Base-by-base conservation (phyloP, 352 stramenopile genomes). In the Phytopythium cucurbitacearum region DNA sequence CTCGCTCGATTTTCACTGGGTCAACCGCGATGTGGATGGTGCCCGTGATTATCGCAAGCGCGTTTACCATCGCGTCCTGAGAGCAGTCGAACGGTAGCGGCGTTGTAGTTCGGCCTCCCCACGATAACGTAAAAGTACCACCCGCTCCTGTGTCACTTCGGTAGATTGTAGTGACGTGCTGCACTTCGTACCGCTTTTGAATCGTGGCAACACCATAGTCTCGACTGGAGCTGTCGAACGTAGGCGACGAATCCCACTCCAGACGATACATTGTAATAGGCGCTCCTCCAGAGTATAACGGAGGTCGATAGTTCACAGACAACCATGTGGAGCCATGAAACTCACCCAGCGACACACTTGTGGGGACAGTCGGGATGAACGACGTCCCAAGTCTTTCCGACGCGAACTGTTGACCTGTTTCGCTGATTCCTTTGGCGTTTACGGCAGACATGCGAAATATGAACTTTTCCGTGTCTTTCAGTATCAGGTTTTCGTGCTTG, bases 91-190 rank as follows among this genome's bases (percentile, higher is more conserved):
- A 87, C 1, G 66, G 51, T 11, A 98, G 48, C 21, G 70, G 34
- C 7, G 70, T 53, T 1, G 89, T 94, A 6, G 53, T 80, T 4
- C 68, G 76, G 2, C 92, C 93, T 39, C 96, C 96, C 85, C 90
- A 98, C 1, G 86, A 83, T 0, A 99, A 65, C n/a, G 73, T 91
- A 65, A 98, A 98, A 5, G 83, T 96, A 3, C 95, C 95, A 15
- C 78, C 78, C 9, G 70, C 72, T 4, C 60, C 60, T 68, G 64
- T 67, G 62, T 73, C 87, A 50, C 73, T 94, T 16, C 80, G 67
- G 51, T 82, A 90, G 13, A 48, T 74, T 34, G 65, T 84, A 1
- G 60, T 77, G 8, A 98, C 80, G 57, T 96, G 77, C 65, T 98
- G 95, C 6, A 98, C 87, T 71, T 98, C 95, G 21, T 80, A 81